Evolutionary conservation across 2,329 filamentous ascomycete species (phyloP).

Genomic region (Zasmidium cellare): DNA sequence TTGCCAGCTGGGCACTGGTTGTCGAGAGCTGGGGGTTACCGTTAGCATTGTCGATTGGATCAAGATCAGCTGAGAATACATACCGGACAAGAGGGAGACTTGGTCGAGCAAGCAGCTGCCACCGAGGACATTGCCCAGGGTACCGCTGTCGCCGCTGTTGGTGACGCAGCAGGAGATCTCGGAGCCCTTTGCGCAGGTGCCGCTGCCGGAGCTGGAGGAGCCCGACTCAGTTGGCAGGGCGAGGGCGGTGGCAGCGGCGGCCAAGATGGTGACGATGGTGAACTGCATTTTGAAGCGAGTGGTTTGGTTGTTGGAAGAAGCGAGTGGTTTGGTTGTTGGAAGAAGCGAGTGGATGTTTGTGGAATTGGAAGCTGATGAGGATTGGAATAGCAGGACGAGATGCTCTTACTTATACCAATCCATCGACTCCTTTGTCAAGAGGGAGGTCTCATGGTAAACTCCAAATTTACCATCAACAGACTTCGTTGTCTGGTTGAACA

Average conservation of each 20-base stretch:
- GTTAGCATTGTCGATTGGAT: background rate
- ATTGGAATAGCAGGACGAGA: background rate
- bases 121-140: constrained; percentile 4
- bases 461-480: background rate
- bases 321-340: background rate
- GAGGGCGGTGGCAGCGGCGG: constrained; percentile 1
- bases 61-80: background rate
- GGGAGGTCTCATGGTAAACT: background rate
- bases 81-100: background rate
- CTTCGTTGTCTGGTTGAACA: background rate
- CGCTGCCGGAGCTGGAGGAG: background rate
- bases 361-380: background rate
- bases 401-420: constrained; percentile 1
- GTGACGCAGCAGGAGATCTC: background rate
- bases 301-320: background rate
- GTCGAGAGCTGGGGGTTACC: background rate
- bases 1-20: constrained; percentile 9
- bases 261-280: constrained; percentile 7
- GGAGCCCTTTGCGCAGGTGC: constrained; percentile 1
- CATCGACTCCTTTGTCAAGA: background rate
- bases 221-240: background rate
- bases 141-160: background rate
- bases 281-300: constrained; percentile 7
- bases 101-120: constrained; percentile 3
- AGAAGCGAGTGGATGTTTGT: background rate